Evolutionary conservation across 805 yeast genomes (phyloP), one percentile per base, ranked within the genome.

Genomic region (Starmerella bombi): DNA sequence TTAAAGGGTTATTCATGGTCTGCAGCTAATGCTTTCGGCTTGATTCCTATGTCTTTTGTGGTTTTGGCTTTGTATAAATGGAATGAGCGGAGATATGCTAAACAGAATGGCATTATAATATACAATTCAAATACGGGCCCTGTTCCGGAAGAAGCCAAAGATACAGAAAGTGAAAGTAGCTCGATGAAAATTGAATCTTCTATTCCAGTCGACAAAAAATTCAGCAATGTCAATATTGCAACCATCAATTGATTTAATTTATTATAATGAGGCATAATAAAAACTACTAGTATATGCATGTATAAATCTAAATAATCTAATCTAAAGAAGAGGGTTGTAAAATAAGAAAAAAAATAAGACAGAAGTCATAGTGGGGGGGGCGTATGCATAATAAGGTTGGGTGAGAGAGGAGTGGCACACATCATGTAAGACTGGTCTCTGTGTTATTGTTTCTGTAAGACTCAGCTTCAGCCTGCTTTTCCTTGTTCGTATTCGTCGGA

Each of bases 1-100:
- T 42, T 41, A 25, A 53, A 48, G 41, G 59, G 59, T 1, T 56
- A 43, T 37, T 40, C 46, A 3, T 55, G 45, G 41, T 41, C 51
- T 2, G 52, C 54, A 2, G 39, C 47, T 4, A 41, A 44, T 23
- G 49, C 59, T 3, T 46, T 47, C 25, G 31, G 32, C 6, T 39
- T 55, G 4, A 35, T 42, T 14, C 25, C 43, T 4, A 44, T 50
- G 54, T 40, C 57, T 2, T 33, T 53, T 25, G 49, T 55, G 2
- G 44, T 48, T 22, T 42, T 48, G n/a, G 35, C 21, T 9, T 36
- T 42, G 21, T 48, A 48, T 38, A 48, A 48, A 33, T 25, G 37
- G 36, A 40, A 45, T 25, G 51, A 48, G 35, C 31, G 23, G 44
- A 36, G 36, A 33, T 28, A 33, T 21, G 50, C 50, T 10, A 36